phyloP scores from a whole-genome alignment of 1,284 basidiomycete species.

The Ganoderma lingzhi region DNA sequence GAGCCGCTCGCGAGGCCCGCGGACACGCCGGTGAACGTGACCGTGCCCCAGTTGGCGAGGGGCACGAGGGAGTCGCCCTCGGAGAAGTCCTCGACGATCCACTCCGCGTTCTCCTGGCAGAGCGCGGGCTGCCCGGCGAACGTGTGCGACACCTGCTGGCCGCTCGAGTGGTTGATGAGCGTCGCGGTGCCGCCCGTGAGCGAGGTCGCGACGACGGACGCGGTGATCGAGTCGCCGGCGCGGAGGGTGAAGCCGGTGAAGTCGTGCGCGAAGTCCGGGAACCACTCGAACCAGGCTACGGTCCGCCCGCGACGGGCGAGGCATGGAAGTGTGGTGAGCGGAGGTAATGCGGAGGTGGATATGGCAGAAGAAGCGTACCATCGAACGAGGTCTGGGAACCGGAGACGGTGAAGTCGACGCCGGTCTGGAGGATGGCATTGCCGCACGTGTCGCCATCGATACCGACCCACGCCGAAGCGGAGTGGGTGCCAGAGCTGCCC shows the following conservation, averaged over 20 bases:
- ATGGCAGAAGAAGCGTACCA: slow-evolving; percentile 24
- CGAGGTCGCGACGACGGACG: slow-evolving; percentile 41
- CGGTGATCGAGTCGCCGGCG: slow-evolving; percentile 42
- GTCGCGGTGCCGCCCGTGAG: slow-evolving; percentile 40
- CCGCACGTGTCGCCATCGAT: slow-evolving; percentile 33
- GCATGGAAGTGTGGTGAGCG: neutral
- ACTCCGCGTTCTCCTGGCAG: slow-evolving; percentile 41
- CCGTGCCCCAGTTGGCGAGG: slow-evolving; percentile 48
- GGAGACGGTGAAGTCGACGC: slow-evolving; percentile 41
- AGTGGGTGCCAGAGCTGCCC: slow-evolving; percentile 36
- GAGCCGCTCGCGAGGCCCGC: slow-evolving; percentile 25
- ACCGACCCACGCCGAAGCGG: slow-evolving; percentile 39
- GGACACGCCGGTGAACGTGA: slow-evolving; percentile 36
- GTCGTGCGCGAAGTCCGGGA: slow-evolving; percentile 45
- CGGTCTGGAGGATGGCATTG: slow-evolving; percentile 35
- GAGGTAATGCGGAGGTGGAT: neutral
- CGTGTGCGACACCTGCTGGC: slow-evolving; percentile 39
- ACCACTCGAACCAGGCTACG: slow-evolving; percentile 51
- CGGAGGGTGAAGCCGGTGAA: slow-evolving; percentile 43
- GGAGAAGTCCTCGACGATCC: slow-evolving; percentile 47
- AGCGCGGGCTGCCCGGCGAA: slow-evolving; percentile 43
- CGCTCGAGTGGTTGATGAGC: slow-evolving; percentile 42
- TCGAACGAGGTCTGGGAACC: slow-evolving; percentile 37
- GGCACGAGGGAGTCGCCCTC: slow-evolving; percentile 42
- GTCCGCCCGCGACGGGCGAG: neutral